Conservation (phyloP, 2,329 filamentous ascomycete species). For the Colletotrichum neosansevieriae region DNA sequence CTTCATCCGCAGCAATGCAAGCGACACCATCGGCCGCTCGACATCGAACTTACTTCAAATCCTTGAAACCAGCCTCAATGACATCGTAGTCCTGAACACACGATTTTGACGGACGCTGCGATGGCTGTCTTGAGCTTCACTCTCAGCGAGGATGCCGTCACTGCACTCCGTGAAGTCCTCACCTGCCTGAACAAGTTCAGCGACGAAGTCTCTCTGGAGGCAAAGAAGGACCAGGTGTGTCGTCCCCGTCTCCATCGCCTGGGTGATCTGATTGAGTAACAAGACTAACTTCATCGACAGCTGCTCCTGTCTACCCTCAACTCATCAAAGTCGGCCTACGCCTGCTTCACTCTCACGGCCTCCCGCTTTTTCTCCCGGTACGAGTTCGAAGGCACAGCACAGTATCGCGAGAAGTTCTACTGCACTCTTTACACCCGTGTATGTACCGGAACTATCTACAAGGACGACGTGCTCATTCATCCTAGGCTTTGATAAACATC, state of each 20-base stretch:
- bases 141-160: constrained; percentile 78
- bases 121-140: constrained; percentile 80
- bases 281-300: constrained; percentile 52
- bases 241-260: constrained; percentile 24
- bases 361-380: constrained; percentile 80
- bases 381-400: constrained; percentile 68
- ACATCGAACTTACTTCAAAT: not conserved
- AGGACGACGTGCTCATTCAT: not conserved
- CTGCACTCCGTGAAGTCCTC: constrained; percentile 78
- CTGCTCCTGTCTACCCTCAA: constrained; percentile 82
- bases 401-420: constrained; percentile 72
- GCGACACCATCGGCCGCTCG: not conserved
- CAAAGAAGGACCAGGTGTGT: constrained; percentile 73
- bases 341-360: constrained; percentile 76
- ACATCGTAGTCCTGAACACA: constrained; percentile 44
- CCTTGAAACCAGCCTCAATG: constrained; percentile 54
- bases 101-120: not conserved
- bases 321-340: constrained; percentile 83
- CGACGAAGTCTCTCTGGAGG: constrained; percentile 82
- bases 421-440: constrained; percentile 82
- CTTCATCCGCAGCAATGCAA: not conserved
- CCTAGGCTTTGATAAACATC: constrained; percentile 75
- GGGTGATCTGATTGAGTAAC: not conserved
- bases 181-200: constrained; percentile 83
- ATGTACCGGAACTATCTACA: constrained; percentile 29